Evolutionary conservation across 805 yeast species (phyloP), one percentile per base, ranked within the genome.

Genomic region (Saccharomycopsis amapae): DNA sequence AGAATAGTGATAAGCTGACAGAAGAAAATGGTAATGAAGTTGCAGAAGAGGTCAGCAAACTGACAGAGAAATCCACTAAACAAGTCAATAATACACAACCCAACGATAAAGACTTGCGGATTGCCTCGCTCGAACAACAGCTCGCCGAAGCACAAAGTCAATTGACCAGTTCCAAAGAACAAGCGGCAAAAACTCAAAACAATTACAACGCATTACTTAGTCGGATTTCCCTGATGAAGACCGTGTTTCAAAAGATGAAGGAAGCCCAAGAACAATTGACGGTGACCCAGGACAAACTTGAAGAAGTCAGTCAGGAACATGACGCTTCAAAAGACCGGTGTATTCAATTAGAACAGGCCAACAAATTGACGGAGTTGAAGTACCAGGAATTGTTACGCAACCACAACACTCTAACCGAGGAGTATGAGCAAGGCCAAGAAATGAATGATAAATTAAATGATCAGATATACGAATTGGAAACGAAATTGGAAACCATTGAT

Each of bases 201-300:
- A 78, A 78, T 51, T 81, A 83, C 56, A 81, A 81, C 50, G 67
- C 73, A 3, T 62, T 85, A 26, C 61, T 85, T 49, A 76, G 75
- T 51, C 72, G 81, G 58, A 60, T 85, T 15, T 75, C 86, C 1
- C 75, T 85, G 2, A 83, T 84, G 90, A 84, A 82, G 53, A 66
- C 80, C 1, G 73, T 84, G 2, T 84, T 84, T 60, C 69, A 65
- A 33, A 83, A 84, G 53, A 81, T 83, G 85, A 81, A 83, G 57
- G 81, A 76, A 47, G 67, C 86, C 0, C 81, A 83, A 56, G 63
- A 61, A 2, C 85, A 82, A 53, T 64, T 85, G 17, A 66, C 7
- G 7, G 9, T 64, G 3, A 68, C 75, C 1, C 75, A 75, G 53
- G 74, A 69, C 15, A 67, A 65, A 38, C 60, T 73, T 19, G 70